A percentile compares a stretch with the other conserved stretches of the same genome.
phyloP scores from a whole-genome alignment of 192 early-diverging fungal species.

The Coemansia interrupta region DNA sequence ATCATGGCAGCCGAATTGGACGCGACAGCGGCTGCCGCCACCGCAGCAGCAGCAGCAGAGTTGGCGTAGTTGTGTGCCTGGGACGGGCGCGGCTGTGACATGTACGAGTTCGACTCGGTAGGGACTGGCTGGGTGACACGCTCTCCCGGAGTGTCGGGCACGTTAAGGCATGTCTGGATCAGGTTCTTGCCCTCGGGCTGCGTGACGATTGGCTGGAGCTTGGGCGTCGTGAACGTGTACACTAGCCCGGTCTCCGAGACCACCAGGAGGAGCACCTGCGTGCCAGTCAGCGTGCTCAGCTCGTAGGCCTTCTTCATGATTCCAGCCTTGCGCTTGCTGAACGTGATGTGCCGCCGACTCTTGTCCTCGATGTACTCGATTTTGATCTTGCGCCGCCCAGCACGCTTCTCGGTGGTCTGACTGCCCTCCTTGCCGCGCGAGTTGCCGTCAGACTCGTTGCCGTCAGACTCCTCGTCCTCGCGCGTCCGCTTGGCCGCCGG shows the following conservation, averaged over 20 bases:
- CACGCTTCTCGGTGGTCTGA: slow-evolving; percentile 54
- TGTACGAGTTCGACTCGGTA: slow-evolving; percentile 50
- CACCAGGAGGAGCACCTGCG: slow-evolving; percentile 87
- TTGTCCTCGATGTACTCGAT: slow-evolving; percentile 96
- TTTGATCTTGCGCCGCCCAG: slow-evolving; percentile 90
- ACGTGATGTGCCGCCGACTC: slow-evolving; percentile 88
- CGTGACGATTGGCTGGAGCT: slow-evolving; percentile 88
- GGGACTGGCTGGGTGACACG: slow-evolving; percentile 40
- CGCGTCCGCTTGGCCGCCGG: slow-evolving; percentile 41
- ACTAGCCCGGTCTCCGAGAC: slow-evolving; percentile 94
- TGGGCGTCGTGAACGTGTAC: slow-evolving; percentile 91
- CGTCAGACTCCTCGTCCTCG: slow-evolving; percentile 64
- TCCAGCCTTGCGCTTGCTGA: slow-evolving; percentile 91
- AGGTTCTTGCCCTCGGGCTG: slow-evolving; percentile 88
- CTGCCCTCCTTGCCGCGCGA: slow-evolving; percentile 34
- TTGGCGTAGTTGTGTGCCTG: slow-evolving; percentile 1
- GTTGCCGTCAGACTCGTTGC: slow-evolving; percentile 57
- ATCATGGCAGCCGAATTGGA: slow-evolving; percentile 24
- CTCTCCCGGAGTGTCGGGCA: slow-evolving; percentile 64
- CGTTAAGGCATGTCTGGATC: slow-evolving; percentile 89
- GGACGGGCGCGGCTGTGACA: slow-evolving; percentile 48
- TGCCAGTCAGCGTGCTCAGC: slow-evolving; percentile 88
- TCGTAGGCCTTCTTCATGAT: slow-evolving; percentile 99
- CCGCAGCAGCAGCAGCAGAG: not conserved
- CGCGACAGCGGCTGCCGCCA: slow-evolving; percentile 12